Percentiles rank a stretch among this genome's conserved stretches.
phyloP scores from a whole-genome alignment of 805 yeast genomes.

The Blastobotrys mokoenaii region DNA sequence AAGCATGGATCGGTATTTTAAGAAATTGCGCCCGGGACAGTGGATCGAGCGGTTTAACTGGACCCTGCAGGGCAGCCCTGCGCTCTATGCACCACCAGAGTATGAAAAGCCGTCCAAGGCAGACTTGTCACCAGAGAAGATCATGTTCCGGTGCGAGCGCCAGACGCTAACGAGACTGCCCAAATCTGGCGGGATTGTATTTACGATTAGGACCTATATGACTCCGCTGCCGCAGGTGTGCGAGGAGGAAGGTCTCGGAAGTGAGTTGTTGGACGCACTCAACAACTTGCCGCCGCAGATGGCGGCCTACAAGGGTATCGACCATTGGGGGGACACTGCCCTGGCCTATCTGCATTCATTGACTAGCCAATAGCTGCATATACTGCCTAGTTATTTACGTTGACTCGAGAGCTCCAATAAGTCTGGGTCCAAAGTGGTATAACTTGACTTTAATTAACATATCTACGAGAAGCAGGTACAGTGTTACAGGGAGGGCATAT shows the following conservation, averaged over 20 bases:
- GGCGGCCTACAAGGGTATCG: conserved; percentile 52
- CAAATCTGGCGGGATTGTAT: conserved; percentile 36
- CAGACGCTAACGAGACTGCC: conserved; percentile 51
- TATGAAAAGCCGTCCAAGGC: conserved; percentile 33
- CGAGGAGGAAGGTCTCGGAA: conserved; percentile 38
- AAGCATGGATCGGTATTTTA: conserved; percentile 63
- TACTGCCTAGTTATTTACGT: too few relatives aligned
- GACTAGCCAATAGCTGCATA: too few relatives aligned
- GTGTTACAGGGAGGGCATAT: too few relatives aligned
- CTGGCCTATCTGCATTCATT: conserved; percentile 33
- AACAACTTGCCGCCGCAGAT: conserved; percentile 52
- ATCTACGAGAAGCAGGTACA: too few relatives aligned
- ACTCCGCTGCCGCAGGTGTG: conserved; percentile 41
- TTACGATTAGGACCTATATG: conserved; percentile 49
- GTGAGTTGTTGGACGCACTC: conserved; percentile 54
- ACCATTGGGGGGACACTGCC: conserved; percentile 66
- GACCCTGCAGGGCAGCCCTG: conserved; percentile 56
- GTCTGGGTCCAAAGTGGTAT: too few relatives aligned
- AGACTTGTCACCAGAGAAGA: conserved; percentile 32
- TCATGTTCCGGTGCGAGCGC: conserved; percentile 50
- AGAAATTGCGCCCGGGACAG: conserved; percentile 43
- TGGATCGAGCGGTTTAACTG: conserved; percentile 61
- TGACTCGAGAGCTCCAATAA: too few relatives aligned
- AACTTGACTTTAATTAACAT: too few relatives aligned
- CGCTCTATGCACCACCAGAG: conserved; percentile 38